Evolutionary conservation across 2,329 filamentous ascomycete genomes (phyloP).

Genomic region (Ploettnerulaceae sp.): DNA sequence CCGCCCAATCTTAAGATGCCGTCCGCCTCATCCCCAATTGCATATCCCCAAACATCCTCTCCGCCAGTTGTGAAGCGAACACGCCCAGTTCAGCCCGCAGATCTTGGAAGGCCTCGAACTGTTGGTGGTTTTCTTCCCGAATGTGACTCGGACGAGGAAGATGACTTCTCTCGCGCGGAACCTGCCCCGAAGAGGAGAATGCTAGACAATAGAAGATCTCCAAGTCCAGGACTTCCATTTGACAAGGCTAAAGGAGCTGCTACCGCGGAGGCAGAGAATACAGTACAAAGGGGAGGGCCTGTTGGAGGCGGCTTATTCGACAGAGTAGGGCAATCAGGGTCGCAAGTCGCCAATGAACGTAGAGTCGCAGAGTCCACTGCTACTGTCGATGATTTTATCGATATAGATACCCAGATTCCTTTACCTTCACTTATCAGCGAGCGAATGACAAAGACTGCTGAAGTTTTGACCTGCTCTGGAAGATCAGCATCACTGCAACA

Average conservation of each 20-base stretch:
- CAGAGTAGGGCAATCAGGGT: constrained; percentile 7
- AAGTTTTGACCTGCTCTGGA: constrained; percentile 40
- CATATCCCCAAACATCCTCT: constrained; percentile 32
- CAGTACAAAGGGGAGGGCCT: constrained; percentile 2
- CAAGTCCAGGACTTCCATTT: constrained; percentile 3
- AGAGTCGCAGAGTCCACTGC: background rate
- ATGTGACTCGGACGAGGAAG: constrained; percentile 39
- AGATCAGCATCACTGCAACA: constrained; percentile 50
- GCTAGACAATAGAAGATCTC: constrained; percentile 33
- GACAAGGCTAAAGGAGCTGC: background rate
- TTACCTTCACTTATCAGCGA: constrained; percentile 26
- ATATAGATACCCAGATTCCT: background rate
- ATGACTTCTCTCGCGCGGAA: constrained; percentile 30
- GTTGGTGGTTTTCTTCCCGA: constrained; percentile 43
- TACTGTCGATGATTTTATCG: background rate
- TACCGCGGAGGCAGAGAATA: background rate
- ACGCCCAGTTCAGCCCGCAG: constrained; percentile 33
- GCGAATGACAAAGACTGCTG: constrained; percentile 16
- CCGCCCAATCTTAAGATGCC: constrained; percentile 45
- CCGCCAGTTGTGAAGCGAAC: constrained; percentile 36
- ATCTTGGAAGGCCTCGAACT: constrained; percentile 34
- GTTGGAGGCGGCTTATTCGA: constrained; percentile 18
- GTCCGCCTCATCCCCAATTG: constrained; percentile 54
- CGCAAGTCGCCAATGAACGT: background rate
- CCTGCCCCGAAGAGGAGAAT: constrained; percentile 43